Conservation (phyloP, 1,284 basidiomycete genomes). For the Microbotryomycetes sp. region DNA sequence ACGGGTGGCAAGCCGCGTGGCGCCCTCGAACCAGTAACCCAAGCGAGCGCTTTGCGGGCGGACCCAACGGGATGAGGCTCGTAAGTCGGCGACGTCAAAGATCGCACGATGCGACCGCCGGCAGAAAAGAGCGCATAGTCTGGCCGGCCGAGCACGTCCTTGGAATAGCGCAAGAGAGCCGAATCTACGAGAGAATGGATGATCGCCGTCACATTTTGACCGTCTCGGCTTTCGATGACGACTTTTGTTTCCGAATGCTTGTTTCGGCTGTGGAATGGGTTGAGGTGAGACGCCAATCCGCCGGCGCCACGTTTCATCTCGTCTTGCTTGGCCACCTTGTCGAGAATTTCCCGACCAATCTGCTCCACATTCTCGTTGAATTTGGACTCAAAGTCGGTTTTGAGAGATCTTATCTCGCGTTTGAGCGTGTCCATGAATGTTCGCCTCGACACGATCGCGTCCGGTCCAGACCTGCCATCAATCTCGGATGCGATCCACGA, state of each 20-base stretch:
- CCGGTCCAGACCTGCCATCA: constrained; percentile 23
- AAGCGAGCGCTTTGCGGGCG: constrained; percentile 18
- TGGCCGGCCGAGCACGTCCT: constrained; percentile 68
- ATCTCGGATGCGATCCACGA: constrained; percentile 40
- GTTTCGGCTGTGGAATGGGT: not conserved
- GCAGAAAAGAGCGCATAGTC: constrained; percentile 81
- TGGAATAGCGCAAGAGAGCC: constrained; percentile 55
- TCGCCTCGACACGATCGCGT: constrained; percentile 35
- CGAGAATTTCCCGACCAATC: constrained; percentile 33
- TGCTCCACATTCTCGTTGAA: constrained; percentile 37
- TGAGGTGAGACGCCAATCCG: not conserved
- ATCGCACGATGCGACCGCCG: constrained; percentile 72
- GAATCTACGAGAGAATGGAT: constrained; percentile 28
- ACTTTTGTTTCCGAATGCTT: not conserved
- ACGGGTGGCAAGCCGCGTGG: constrained; percentile 71
- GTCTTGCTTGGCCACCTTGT: constrained; percentile 46
- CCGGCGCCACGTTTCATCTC: constrained; percentile 16
- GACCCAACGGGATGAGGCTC: constrained; percentile 50
- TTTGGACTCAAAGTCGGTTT: constrained; percentile 35
- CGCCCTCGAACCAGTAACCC: constrained; percentile 17
- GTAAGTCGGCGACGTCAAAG: constrained; percentile 68
- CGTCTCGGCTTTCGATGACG: constrained; percentile 19
- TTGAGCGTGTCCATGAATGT: constrained; percentile 38
- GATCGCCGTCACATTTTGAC: constrained; percentile 21
- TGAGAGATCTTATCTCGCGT: constrained; percentile 37